Evolutionary conservation across 1,284 basidiomycete species (phyloP).

Genomic region (Cryptococcus sp.): DNA sequence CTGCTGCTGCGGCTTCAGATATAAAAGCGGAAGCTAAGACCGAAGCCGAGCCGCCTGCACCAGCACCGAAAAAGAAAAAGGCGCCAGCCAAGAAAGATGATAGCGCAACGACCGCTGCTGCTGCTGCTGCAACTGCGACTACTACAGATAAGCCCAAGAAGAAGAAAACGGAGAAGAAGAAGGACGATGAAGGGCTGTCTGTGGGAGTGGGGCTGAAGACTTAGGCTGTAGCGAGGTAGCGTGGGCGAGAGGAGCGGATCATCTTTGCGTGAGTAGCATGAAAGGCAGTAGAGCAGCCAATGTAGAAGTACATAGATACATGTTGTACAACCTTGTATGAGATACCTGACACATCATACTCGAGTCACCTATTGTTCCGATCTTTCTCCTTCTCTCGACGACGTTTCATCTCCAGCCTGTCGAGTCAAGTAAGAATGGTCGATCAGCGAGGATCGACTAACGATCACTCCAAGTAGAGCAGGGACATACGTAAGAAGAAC

Average conservation of each 20-base stretch:
- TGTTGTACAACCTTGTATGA: conserved; percentile 4
- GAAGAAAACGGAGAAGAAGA: conserved; percentile 15
- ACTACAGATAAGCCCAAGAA: conserved; percentile 8
- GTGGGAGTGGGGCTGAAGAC: neutral
- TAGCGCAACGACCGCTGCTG: neutral
- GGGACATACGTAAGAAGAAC: conserved; percentile 61
- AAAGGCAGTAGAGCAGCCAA: no score
- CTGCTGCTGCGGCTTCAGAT: neutral
- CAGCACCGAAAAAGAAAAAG: conserved; percentile 6
- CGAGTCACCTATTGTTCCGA: neutral
- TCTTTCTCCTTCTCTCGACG: conserved; percentile 11
- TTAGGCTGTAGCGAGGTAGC: no score
- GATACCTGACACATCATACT: no score
- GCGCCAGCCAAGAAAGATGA: conserved; percentile 2
- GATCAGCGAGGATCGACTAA: neutral
- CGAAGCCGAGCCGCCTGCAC: neutral
- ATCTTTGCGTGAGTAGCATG: no score
- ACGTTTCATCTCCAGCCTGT: conserved; percentile 18
- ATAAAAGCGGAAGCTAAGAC: conserved; percentile 1
- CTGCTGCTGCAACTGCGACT: neutral
- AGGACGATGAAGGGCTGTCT: conserved; percentile 10
- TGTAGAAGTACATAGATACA: conserved; percentile 1
- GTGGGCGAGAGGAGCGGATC: no score
- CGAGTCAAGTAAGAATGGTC: neutral
- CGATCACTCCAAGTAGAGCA: neutral